Evolutionary conservation across 805 yeast genomes (phyloP).

Genomic region (Schwanniomyces pseudopolymorphus): DNA sequence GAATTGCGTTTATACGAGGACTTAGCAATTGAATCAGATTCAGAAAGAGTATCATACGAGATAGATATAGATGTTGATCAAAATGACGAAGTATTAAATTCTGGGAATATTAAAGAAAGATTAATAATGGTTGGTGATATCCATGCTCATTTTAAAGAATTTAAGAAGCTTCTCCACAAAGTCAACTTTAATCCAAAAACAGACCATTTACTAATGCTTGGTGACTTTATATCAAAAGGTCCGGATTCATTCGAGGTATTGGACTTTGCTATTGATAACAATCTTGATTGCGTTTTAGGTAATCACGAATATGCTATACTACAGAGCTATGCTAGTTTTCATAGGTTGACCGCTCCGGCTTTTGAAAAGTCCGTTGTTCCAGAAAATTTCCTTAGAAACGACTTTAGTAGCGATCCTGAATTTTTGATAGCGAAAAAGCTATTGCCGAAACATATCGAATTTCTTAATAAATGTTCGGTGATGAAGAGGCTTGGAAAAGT

Average conservation of each 20-base stretch:
- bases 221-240: conserved; percentile 87
- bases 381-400: conserved; percentile 4
- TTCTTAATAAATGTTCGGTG: conserved; percentile 61
- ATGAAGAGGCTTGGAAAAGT: conserved; percentile 63
- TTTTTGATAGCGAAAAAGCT: conserved; percentile 51
- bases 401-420: conserved; percentile 36
- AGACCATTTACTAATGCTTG: conserved; percentile 70
- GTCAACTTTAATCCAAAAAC: conserved; percentile 42
- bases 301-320: conserved; percentile 82
- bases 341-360: conserved; percentile 42
- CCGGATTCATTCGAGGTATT: conserved; percentile 69
- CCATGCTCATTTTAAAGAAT: conserved; percentile 70
- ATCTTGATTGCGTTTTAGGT: conserved; percentile 77
- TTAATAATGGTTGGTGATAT: conserved; percentile 80
- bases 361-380: conserved; percentile 12
- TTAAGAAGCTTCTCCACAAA: conserved; percentile 53
- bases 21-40: not conserved
- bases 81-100: conserved; percentile 6
- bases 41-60: not conserved
- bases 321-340: conserved; percentile 61
- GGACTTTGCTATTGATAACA: conserved; percentile 57
- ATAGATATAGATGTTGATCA: conserved; percentile 4
- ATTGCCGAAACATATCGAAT: conserved; percentile 59
- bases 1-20: conserved; percentile 14
- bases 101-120: conserved; percentile 32